Evolutionary conservation across 495 filamentous ascomycete species (phyloP).

Genomic region (Hypoxylon crocopeplum): DNA sequence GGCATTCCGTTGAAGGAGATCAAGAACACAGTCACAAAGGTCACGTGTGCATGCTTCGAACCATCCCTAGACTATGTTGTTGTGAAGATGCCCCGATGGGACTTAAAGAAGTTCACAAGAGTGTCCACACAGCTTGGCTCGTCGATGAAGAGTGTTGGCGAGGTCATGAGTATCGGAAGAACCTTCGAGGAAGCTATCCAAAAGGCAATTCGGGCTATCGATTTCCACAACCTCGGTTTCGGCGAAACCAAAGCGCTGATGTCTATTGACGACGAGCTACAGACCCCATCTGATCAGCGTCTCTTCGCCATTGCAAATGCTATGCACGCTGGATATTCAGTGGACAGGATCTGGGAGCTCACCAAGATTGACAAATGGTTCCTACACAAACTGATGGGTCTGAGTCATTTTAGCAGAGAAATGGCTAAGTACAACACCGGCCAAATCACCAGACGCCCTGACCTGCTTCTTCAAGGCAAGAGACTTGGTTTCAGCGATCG

Average conservation of each 20-base stretch:
- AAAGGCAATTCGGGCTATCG: constrained; percentile 94
- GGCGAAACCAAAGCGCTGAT: constrained; percentile 90
- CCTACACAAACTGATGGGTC: constrained; percentile 83
- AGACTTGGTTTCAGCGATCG: constrained; percentile 92
- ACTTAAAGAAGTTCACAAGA: constrained; percentile 97
- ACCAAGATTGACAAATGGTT: constrained; percentile 99
- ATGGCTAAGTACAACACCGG: constrained; percentile 75
- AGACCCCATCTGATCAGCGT: constrained; percentile 96
- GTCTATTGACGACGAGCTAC: constrained; percentile 93
- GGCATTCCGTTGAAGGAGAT: constrained; percentile 97
- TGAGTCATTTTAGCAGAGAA: constrained; percentile 84
- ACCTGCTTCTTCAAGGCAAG: constrained; percentile 81
- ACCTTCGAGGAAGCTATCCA: constrained; percentile 99
- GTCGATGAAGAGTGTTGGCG: constrained; percentile 99
- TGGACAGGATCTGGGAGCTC: constrained; percentile 96
- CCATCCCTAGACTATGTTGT: constrained; percentile 99
- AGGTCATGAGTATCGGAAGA: constrained; percentile 97
- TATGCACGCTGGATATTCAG: constrained; percentile 90
- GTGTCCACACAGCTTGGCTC: constrained; percentile 94
- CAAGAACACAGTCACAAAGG: constrained; percentile 93
- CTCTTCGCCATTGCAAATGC: constrained; percentile 98
- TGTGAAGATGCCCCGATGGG: constrained; percentile 98
- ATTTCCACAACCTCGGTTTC: constrained; percentile 95
- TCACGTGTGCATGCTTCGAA: constrained; percentile 97
- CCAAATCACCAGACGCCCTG: constrained; percentile 61